phyloP scores from a whole-genome alignment of 2,329 filamentous ascomycete species.

The Bipolaris sorokiniana region DNA sequence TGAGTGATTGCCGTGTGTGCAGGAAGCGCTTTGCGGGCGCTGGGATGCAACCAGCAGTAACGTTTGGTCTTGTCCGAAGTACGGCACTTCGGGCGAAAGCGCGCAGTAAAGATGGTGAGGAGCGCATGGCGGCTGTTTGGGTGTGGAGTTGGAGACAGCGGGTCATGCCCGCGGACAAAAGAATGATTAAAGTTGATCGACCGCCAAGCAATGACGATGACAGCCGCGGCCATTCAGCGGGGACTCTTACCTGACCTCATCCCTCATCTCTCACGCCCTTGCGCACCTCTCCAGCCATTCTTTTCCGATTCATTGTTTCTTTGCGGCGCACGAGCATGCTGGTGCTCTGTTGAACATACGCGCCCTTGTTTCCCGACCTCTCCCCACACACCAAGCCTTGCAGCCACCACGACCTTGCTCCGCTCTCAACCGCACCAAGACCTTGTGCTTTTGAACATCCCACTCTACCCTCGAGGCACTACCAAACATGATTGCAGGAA shows the following conservation, averaged over 20 bases:
- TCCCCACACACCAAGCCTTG: background rate
- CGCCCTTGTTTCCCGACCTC: background rate
- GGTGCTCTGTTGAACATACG: background rate
- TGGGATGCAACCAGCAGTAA: conserved; percentile 33
- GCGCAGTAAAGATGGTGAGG: conserved; percentile 33
- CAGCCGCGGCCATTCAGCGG: conserved; percentile 11
- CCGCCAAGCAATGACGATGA: conserved; percentile 26
- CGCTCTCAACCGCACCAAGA: conserved; percentile 1
- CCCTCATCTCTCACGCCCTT: conserved; percentile 1
- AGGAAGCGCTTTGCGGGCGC: conserved; percentile 30
- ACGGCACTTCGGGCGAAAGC: conserved; percentile 25
- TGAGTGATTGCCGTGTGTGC: conserved; percentile 40
- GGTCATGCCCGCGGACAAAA: conserved; percentile 6
- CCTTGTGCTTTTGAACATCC: background rate
- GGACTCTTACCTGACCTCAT: conserved; percentile 8
- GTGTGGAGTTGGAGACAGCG: too few species aligned
- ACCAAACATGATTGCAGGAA: conserved; percentile 57
- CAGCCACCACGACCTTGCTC: conserved; percentile 3
- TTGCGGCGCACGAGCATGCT: background rate
- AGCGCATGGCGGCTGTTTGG: conserved; percentile 27
- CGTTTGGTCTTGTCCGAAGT: conserved; percentile 21
- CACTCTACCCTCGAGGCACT: background rate
- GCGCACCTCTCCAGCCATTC: background rate
- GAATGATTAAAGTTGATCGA: conserved; percentile 11
- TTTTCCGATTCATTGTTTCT: background rate